Evolutionary conservation across 441 rosid genomes (phyloP).

Genomic region (Erodium trifolium): DNA sequence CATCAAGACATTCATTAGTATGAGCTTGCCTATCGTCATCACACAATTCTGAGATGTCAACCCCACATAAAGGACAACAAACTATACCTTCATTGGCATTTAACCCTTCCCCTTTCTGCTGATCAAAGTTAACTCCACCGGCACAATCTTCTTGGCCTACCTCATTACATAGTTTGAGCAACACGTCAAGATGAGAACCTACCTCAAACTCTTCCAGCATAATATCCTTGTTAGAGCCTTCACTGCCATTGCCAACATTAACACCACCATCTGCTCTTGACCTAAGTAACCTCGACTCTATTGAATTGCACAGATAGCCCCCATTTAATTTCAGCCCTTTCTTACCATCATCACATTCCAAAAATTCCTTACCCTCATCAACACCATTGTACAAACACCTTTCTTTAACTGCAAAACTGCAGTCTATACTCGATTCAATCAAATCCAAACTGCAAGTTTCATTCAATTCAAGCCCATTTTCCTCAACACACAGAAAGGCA

Average conservation of each 20-base stretch:
- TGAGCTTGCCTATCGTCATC: constrained; percentile 64
- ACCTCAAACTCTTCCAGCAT: constrained; percentile 33
- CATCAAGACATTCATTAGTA: constrained; percentile 71
- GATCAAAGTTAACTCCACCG: constrained; percentile 7
- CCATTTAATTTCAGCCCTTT: constrained; percentile 29
- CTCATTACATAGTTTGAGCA: constrained; percentile 49
- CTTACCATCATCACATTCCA: constrained; percentile 15
- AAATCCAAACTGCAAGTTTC: constrained; percentile 49
- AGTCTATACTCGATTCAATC: constrained; percentile 58
- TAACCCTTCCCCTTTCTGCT: neutral
- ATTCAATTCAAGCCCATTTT: neutral
- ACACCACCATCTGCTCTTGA: constrained; percentile 22
- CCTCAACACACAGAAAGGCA: neutral
- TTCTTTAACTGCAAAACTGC: constrained; percentile 14
- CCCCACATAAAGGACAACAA: constrained; percentile 71
- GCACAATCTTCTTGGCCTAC: constrained; percentile 26
- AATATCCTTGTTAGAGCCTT: neutral
- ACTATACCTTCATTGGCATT: constrained; percentile 18
- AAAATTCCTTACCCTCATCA: neutral
- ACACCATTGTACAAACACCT: neutral
- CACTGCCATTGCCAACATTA: neutral
- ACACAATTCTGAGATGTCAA: constrained; percentile 52
- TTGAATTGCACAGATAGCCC: constrained; percentile 51
- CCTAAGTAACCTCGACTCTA: constrained; percentile 54
- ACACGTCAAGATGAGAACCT: constrained; percentile 38